Percentiles rank a stretch among this genome's conserved stretches.
phyloP scores from a whole-genome alignment of 768 basidiomycete genomes.

The Boletellus ananas region DNA sequence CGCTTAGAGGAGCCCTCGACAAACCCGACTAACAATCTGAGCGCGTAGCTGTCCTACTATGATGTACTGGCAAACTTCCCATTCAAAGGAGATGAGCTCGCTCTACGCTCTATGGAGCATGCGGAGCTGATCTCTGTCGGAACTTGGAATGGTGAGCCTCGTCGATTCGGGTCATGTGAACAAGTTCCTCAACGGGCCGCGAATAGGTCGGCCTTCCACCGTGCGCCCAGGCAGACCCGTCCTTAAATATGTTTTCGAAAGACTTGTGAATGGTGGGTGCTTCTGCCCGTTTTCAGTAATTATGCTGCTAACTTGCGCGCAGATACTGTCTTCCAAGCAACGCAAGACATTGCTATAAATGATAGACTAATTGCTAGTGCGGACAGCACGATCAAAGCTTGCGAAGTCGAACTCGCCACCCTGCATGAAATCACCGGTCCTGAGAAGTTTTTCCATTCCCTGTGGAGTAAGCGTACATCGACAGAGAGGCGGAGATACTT shows the following conservation, averaged over 20 bases:
- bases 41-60: constrained; percentile 68
- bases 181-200: background rate
- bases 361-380: constrained; percentile 55
- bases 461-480: constrained; percentile 48
- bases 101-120: constrained; percentile 82
- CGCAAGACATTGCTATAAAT: constrained; percentile 79
- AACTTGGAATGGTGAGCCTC: constrained; percentile 60
- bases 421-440: constrained; percentile 62
- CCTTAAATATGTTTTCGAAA: constrained; percentile 79
- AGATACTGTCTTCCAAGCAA: constrained; percentile 79
- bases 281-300: background rate
- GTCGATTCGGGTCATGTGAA: background rate
- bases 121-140: constrained; percentile 81
- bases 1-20: constrained; percentile 17
- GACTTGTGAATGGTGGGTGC: constrained; percentile 66
- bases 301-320: background rate
- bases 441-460: constrained; percentile 38
- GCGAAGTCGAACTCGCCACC: constrained; percentile 71
- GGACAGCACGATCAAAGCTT: constrained; percentile 62
- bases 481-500: constrained; percentile 62
- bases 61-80: constrained; percentile 78
- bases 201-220: constrained; percentile 70
- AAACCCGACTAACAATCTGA: background rate
- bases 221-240: constrained; percentile 92
- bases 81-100: constrained; percentile 86